These are phyloP conservation scores for Lagerstroemia speciosa DNA, from an alignment of 345 rosid species.

Conservation along the genomic window DNA sequence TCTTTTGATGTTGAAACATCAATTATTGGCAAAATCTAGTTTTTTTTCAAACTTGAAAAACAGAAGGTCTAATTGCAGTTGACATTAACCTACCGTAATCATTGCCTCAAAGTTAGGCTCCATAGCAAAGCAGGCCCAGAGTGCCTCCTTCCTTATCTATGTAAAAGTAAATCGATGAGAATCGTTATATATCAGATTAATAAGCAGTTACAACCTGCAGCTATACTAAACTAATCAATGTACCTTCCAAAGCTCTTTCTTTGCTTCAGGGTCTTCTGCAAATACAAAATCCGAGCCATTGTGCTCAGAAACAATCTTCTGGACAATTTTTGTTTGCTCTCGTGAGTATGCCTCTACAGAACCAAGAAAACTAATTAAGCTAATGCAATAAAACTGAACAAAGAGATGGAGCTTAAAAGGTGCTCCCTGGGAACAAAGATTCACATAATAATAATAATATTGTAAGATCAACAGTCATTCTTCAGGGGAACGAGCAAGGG, in stretches of 20 bases:
- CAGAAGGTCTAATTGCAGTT: neutral
- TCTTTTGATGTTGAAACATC: neutral
- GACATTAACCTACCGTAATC: constrained; percentile 49
- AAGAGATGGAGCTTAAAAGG: neutral
- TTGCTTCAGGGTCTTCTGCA: constrained; percentile 76
- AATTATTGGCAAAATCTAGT: neutral
- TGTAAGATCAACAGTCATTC: neutral
- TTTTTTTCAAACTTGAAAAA: neutral
- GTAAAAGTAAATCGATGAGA: constrained; percentile 1
- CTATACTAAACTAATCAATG: constrained; percentile 6
- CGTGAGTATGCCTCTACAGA: constrained; percentile 66
- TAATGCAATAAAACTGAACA: neutral
- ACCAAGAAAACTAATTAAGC: constrained; percentile 11
- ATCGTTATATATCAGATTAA: neutral
- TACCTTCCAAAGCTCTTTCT: constrained; percentile 93
- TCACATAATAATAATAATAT: neutral
- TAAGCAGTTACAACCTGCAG: neutral
- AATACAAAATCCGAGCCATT: constrained; percentile 79
- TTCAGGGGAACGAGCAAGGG: neutral
- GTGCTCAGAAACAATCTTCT: constrained; percentile 72
- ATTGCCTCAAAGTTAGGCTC: constrained; percentile 73
- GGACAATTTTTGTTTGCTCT: constrained; percentile 75
- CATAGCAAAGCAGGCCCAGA: constrained; percentile 92
- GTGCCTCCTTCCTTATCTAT: constrained; percentile 89
- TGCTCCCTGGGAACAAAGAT: neutral